A percentile compares a stretch with the other conserved stretches of the same genome.
These are phyloP conservation scores for Backusella mclennaniae DNA, from an alignment of 192 early-diverging fungal genomes.

Conservation along the genomic window DNA sequence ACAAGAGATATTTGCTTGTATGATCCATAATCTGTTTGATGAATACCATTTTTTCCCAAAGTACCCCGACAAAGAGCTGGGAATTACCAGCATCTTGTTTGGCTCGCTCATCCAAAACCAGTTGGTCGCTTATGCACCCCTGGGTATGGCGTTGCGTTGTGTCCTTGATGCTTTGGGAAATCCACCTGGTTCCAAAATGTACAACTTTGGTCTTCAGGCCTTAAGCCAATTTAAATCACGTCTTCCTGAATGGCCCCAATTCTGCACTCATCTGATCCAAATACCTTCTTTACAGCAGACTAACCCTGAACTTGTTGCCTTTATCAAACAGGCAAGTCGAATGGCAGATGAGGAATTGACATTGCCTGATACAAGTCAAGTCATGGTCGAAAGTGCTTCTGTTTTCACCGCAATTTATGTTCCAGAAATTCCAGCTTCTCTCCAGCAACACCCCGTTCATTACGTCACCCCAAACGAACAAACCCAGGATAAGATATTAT, in stretches of 20 bases:
- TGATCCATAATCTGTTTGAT: conserved; percentile 93
- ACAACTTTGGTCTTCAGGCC: conserved; percentile 87
- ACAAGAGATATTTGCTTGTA: conserved; percentile 84
- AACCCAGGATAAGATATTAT: conserved; percentile 90
- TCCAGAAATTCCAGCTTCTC: conserved; percentile 5
- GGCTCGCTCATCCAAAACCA: conserved; percentile 89
- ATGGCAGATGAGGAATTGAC: conserved; percentile 10
- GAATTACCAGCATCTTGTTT: conserved; percentile 87
- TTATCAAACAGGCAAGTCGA: conserved; percentile 52
- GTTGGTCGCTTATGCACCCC: conserved; percentile 72
- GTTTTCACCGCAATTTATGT: conserved; percentile 26
- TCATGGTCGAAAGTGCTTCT: background rate
- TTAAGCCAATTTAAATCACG: conserved; percentile 79
- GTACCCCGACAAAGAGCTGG: conserved; percentile 91
- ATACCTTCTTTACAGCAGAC: conserved; percentile 79
- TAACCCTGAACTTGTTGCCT: conserved; percentile 70
- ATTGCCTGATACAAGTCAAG: background rate
- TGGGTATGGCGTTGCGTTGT: conserved; percentile 88
- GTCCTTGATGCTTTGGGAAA: conserved; percentile 85
- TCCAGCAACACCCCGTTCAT: background rate
- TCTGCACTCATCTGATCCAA: conserved; percentile 79
- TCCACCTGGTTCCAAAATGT: conserved; percentile 76
- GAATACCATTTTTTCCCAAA: conserved; percentile 94
- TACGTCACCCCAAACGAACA: conserved; percentile 57
- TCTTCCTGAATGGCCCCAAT: conserved; percentile 89